phyloP scores from a whole-genome alignment of 345 rosid species.

The Syzygium grande region DNA sequence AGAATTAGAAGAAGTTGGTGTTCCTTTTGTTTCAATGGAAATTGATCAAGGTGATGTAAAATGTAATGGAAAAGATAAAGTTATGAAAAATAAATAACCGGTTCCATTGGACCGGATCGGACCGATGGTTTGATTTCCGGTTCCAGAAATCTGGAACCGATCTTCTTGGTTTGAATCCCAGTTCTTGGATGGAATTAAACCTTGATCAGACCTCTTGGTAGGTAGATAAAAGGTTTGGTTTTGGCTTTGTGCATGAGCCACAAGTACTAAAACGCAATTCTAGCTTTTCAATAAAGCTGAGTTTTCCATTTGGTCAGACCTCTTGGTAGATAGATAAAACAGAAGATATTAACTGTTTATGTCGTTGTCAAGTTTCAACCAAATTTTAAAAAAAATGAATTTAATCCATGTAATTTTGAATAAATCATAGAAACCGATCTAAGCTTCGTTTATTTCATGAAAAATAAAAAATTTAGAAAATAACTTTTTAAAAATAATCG shows the following conservation, averaged over 20 bases:
- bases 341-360: not conserved
- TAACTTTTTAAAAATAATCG: no score
- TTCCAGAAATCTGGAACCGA: no score
- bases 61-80: slow-evolving; percentile 4
- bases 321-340: not conserved
- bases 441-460: no score
- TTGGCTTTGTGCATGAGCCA: not conserved
- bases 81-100: no score
- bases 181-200: no score
- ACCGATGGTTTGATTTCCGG: no score
- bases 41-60: slow-evolving; percentile 10
- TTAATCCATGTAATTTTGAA: not conserved
- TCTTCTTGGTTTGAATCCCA: no score
- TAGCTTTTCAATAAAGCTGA: not conserved
- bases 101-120: no score
- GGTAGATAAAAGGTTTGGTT: not conserved
- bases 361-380: not conserved
- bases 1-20: slow-evolving; percentile 6
- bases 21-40: slow-evolving; percentile 6
- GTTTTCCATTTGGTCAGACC: not conserved
- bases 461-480: no score
- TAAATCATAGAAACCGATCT: not conserved
- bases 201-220: no score
- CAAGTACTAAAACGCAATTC: not conserved
- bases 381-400: not conserved